phyloP scores from a whole-genome alignment of 805 yeast species.

The Kuraishia ogatae region DNA sequence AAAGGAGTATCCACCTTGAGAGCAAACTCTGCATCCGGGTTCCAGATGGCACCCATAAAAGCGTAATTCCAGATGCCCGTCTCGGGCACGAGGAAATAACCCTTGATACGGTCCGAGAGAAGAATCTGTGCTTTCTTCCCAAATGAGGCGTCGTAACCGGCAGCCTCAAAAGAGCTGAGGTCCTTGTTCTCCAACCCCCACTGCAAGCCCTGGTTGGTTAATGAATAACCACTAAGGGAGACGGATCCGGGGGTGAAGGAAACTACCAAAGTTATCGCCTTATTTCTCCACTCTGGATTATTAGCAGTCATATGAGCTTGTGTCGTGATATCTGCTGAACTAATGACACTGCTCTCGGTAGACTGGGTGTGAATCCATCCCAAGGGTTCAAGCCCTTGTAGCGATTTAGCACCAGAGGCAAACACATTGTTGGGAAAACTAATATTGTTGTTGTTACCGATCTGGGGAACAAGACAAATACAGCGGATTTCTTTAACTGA shows the following conservation, averaged over 20 bases:
- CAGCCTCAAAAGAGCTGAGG: constrained; percentile 39
- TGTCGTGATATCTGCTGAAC: constrained; percentile 63
- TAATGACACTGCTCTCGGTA: constrained; percentile 44
- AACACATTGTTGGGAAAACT: constrained; percentile 48
- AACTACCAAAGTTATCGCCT: constrained; percentile 52
- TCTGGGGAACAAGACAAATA: constrained; percentile 79
- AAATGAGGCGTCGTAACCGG: constrained; percentile 61
- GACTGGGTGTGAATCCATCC: constrained; percentile 95
- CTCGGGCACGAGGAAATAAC: constrained; percentile 81
- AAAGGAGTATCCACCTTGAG: constrained; percentile 74
- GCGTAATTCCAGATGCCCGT: constrained; percentile 86
- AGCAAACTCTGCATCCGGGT: constrained; percentile 45
- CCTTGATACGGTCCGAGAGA: constrained; percentile 66
- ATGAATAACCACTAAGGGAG: constrained; percentile 56
- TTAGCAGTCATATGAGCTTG: constrained; percentile 35
- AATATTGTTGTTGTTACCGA: constrained; percentile 62
- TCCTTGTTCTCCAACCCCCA: constrained; percentile 74
- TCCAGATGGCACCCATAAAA: constrained; percentile 82
- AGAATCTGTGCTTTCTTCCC: constrained; percentile 60
- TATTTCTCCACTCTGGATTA: constrained; percentile 28
- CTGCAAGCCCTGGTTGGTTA: constrained; percentile 54
- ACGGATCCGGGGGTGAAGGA: constrained; percentile 80
- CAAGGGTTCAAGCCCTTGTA: constrained; percentile 60
- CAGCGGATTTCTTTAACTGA: constrained; percentile 71
- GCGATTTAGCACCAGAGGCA: constrained; percentile 19